Evolutionary conservation across 441 rosid species (phyloP).

Genomic region (Populus tomentosa): DNA sequence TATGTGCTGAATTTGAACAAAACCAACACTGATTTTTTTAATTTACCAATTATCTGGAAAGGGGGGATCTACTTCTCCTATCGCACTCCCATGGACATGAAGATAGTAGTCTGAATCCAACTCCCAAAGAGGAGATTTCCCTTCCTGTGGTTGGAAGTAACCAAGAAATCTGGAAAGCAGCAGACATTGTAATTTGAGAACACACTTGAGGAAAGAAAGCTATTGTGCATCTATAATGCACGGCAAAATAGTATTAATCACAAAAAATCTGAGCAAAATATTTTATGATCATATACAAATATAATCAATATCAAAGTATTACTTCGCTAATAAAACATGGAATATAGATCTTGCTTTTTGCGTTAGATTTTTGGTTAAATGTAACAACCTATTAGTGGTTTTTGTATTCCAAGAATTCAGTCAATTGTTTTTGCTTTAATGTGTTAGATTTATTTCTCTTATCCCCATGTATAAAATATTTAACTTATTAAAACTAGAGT

Average conservation of each 20-base stretch:
- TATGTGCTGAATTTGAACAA: constrained; percentile 9
- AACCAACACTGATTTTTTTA: constrained; percentile 14
- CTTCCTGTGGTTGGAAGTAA: constrained; percentile 91
- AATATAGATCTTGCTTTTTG: background rate
- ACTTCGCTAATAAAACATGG: background rate
- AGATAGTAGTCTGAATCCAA: constrained; percentile 98
- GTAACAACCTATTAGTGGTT: background rate
- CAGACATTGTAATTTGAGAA: constrained; percentile 24
- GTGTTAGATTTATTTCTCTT: background rate
- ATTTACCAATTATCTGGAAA: constrained; percentile 57
- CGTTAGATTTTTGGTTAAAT: background rate
- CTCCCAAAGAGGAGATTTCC: constrained; percentile 99
- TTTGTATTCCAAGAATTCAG: background rate
- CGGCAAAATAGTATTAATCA: background rate
- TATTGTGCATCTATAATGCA: background rate
- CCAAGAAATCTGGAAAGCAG: constrained; percentile 76
- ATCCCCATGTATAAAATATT: background rate
- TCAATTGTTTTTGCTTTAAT: background rate
- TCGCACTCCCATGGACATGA: constrained; percentile 66
- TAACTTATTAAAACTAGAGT: background rate
- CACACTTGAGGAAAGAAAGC: background rate
- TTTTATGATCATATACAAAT: background rate
- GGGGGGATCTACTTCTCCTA: constrained; percentile 71
- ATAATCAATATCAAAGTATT: background rate
- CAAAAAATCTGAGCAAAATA: background rate